These are phyloP conservation scores for Candida endomychidarum DNA, from an alignment of 805 yeast species.

Conservation along the genomic window DNA sequence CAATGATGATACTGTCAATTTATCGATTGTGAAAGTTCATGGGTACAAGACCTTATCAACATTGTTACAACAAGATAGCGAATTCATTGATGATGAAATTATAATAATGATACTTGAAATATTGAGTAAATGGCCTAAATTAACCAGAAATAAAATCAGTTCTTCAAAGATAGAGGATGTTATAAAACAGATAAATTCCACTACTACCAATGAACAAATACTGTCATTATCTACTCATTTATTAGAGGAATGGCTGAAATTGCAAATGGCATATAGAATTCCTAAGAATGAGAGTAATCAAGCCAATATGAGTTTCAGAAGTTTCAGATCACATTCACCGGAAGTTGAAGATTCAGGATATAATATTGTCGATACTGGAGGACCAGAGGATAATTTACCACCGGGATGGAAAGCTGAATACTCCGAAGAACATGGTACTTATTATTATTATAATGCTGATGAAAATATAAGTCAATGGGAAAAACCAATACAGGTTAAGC, in stretches of 20 bases:
- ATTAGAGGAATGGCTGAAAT: slow-evolving; percentile 65
- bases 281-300: slow-evolving; percentile 51
- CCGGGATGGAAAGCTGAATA: slow-evolving; percentile 65
- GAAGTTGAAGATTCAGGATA: slow-evolving; percentile 2
- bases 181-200: slow-evolving; percentile 43
- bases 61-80: slow-evolving; percentile 43
- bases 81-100: slow-evolving; percentile 30
- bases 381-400: slow-evolving; percentile 44
- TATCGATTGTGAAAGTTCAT: slow-evolving; percentile 70
- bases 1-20: slow-evolving; percentile 49
- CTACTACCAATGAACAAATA: slow-evolving; percentile 25
- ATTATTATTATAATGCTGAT: slow-evolving; percentile 56
- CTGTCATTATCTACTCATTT: slow-evolving; percentile 43
- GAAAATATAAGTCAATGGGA: slow-evolving; percentile 59
- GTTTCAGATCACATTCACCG: slow-evolving; percentile 19
- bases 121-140: slow-evolving; percentile 50
- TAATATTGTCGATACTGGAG: slow-evolving; percentile 8
- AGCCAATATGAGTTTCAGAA: slow-evolving; percentile 19
- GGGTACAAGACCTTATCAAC: slow-evolving; percentile 80
- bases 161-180: slow-evolving; percentile 70
- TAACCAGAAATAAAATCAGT: slow-evolving; percentile 75
- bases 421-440: slow-evolving; percentile 43
- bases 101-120: slow-evolving; percentile 54
- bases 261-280: slow-evolving; percentile 82
- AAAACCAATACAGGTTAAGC: slow-evolving; percentile 36